These are phyloP conservation scores for Vaccinium corymbosum DNA, from an alignment of 148 eudicot species.

Conservation along the genomic window DNA sequence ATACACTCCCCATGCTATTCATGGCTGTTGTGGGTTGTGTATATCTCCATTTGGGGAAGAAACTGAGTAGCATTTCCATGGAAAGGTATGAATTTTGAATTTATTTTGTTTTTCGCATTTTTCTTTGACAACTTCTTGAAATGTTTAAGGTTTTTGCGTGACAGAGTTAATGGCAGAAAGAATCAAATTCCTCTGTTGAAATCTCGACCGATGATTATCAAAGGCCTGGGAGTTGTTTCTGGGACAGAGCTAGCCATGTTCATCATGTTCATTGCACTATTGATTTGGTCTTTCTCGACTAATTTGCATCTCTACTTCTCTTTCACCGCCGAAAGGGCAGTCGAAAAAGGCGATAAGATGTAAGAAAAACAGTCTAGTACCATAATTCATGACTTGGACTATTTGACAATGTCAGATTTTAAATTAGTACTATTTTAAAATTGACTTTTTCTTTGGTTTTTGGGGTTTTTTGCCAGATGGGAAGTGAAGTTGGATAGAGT, in stretches of 20 bases:
- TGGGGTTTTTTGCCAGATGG: conserved; percentile 28
- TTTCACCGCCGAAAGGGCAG: conserved; percentile 18
- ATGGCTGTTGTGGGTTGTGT: conserved; percentile 44
- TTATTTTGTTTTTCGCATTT: neutral
- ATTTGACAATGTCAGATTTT: no score
- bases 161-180: neutral
- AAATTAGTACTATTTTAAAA: no score
- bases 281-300: conserved; percentile 37
- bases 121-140: neutral
- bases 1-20: conserved; percentile 46
- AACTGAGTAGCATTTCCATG: neutral
- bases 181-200: conserved; percentile 26
- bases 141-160: neutral
- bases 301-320: conserved; percentile 31
- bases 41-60: conserved; percentile 51
- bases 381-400: no score
- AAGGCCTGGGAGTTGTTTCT: conserved; percentile 61
- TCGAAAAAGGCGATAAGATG: conserved; percentile 35
- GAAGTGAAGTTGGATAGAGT: conserved; percentile 20
- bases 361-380: conserved; percentile 11
- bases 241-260: conserved; percentile 47
- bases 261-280: conserved; percentile 53
- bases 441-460: no score
- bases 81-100: conserved; percentile 24
- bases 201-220: conserved; percentile 35